Percentiles rank a stretch among this genome's conserved stretches.
Conservation (phyloP, 805 yeast genomes). For the Kazachstania africana region DNA sequence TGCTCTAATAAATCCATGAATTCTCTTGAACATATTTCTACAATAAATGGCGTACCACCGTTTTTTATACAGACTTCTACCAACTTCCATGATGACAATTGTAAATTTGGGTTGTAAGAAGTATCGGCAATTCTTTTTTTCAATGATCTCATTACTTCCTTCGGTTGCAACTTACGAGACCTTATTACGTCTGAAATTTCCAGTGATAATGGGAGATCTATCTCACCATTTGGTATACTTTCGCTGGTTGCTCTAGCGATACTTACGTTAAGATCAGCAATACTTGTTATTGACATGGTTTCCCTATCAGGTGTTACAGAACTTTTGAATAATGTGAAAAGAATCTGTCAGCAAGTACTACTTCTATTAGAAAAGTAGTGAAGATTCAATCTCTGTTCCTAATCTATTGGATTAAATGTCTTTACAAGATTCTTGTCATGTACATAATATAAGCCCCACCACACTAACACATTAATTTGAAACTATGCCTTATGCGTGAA, state of each 20-base stretch:
- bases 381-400: too few species aligned
- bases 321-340: too few species aligned
- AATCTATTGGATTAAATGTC: too few species aligned
- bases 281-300: too few species aligned
- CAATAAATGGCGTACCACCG: slow-evolving; percentile 77
- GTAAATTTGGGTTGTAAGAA: slow-evolving; percentile 62
- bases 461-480: too few species aligned
- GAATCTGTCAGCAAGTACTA: too few species aligned
- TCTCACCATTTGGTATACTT: slow-evolving; percentile 83
- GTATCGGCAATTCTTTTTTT: slow-evolving; percentile 58
- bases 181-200: slow-evolving; percentile 84
- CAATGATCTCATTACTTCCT: slow-evolving; percentile 74
- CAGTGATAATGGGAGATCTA: slow-evolving; percentile 60
- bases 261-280: too few species aligned
- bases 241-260: slow-evolving; percentile 76
- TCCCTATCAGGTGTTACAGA: too few species aligned
- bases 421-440: too few species aligned
- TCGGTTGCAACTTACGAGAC: slow-evolving; percentile 65
- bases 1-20: slow-evolving; percentile 67
- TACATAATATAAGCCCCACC: too few species aligned
- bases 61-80: slow-evolving; percentile 84
- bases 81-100: slow-evolving; percentile 62
- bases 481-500: too few species aligned
- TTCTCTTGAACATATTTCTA: slow-evolving; percentile 71
- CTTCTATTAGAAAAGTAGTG: too few species aligned